Conservation (phyloP, 176 grass and related monocot genomes). For the Oryza coarctata region DNA sequence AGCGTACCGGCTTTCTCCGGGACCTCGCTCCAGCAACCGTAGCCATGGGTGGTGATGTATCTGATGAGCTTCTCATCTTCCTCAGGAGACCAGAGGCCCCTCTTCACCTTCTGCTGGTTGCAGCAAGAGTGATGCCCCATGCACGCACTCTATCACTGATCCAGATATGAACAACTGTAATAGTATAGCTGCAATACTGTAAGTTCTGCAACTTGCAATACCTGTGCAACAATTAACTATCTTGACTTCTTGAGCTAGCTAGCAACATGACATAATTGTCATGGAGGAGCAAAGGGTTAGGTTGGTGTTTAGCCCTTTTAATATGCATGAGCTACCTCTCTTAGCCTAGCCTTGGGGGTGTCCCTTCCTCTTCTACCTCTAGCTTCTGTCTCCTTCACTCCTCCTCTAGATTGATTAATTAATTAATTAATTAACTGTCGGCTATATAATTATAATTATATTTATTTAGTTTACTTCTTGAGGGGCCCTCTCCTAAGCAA, state of each 20-base stretch:
- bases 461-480: conserved; percentile 25
- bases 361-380: conserved; percentile 30
- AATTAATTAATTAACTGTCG: conserved; percentile 20
- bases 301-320: conserved; percentile 55
- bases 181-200: neutral
- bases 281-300: conserved; percentile 41
- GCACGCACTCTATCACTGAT: conserved; percentile 18
- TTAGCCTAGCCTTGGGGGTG: neutral
- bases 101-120: conserved; percentile 99
- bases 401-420: conserved; percentile 5
- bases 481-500: conserved; percentile 32
- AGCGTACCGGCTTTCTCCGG: conserved; percentile 89
- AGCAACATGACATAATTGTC: conserved; percentile 35
- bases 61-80: conserved; percentile 98
- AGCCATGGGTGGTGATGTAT: conserved; percentile 97
- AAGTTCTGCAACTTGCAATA: neutral
- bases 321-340: conserved; percentile 21
- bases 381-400: conserved; percentile 50
- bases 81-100: conserved; percentile 97
- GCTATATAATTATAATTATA: neutral
- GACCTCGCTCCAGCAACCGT: conserved; percentile 98
- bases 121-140: conserved; percentile 99
- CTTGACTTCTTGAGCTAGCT: conserved; percentile 15
- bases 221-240: conserved; percentile 15
- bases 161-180: conserved; percentile 6